Evolutionary conservation across 2,329 filamentous ascomycete genomes (phyloP), one percentile per base, ranked within the genome.

Genomic region (Aspergillus jensenii): DNA sequence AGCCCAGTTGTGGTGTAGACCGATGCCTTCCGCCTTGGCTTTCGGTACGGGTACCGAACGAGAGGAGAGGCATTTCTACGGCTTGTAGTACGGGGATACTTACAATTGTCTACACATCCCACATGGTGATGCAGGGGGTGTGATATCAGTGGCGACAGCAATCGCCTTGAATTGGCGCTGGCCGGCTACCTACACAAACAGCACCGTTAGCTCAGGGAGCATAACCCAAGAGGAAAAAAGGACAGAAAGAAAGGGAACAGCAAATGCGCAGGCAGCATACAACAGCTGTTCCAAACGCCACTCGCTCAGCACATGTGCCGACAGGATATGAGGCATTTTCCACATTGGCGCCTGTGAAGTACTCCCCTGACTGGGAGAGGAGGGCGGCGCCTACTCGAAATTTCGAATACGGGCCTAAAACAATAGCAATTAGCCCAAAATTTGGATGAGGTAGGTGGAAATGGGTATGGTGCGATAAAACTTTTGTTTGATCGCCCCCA

Each of bases 41-140:
- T 43, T 15, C 43, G 27, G n/a, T 43, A 43, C 8, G 4, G 15
- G n/a, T 19, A 11, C 8, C 6, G 40, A 19, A 43, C n/a, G 15
- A 6, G 19, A 11, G 6, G 11, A 44, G 4, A 8, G 19, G 19
- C 6, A 14, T 14, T 14, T 11, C 19, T 25, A 9, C 17, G n/a
- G n/a, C 14, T 43, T 11, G 9, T 17, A 21, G 21, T 25, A 12
- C 15, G 23, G 44, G 17, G 54, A 31, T 37, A 69, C 71, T 44
- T 72, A 91, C 89, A 93, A 96, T 74, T 97, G 93, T 67, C 93
- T 83, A 74, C 93, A 98, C 92, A 96, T 97, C 55, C 95, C 95
- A 72, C 95, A 99, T 0, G 95, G 95, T 61, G 88, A 80, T 4
- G 78, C 78, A 4, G 87, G 86, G 31, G 86, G 84, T 33, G 75